Evolutionary conservation across 2,329 filamentous ascomycete species (phyloP).

Genomic region (Emergomyces orientalis): DNA sequence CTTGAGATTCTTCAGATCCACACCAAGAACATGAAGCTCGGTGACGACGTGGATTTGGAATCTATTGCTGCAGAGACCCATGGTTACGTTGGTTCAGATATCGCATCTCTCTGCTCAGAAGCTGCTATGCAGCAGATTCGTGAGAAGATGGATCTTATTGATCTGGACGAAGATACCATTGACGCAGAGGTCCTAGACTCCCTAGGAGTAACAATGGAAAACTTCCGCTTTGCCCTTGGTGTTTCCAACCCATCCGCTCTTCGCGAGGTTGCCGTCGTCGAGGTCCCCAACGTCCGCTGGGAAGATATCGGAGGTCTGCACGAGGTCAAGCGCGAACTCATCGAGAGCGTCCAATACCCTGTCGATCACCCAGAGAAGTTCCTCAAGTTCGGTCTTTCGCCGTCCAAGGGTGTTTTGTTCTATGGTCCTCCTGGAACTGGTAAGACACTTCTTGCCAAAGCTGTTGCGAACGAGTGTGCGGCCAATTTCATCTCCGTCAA

Average conservation of each 20-base stretch:
- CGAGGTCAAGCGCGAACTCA: slow-evolving; percentile 97
- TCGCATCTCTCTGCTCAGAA: slow-evolving; percentile 96
- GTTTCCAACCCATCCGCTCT: slow-evolving; percentile 98
- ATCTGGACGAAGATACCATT: slow-evolving; percentile 97
- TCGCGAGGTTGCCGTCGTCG: slow-evolving; percentile 96
- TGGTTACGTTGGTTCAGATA: slow-evolving; percentile 97
- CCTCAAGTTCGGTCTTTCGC: slow-evolving; percentile 98
- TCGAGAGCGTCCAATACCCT: slow-evolving; percentile 97
- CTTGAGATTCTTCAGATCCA: slow-evolving; percentile 98
- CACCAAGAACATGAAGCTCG: slow-evolving; percentile 99
- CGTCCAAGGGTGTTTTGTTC: slow-evolving; percentile 96
- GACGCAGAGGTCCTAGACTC: slow-evolving; percentile 98
- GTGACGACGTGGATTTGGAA: slow-evolving; percentile 91
- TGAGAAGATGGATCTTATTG: slow-evolving; percentile 99
- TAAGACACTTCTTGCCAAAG: slow-evolving; percentile 99
- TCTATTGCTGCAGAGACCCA: slow-evolving; percentile 95
- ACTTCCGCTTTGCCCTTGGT: slow-evolving; percentile 97
- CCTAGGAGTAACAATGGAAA: slow-evolving; percentile 97
- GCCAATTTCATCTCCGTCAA: slow-evolving; percentile 99
- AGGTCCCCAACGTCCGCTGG: slow-evolving; percentile 98
- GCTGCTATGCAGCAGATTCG: slow-evolving; percentile 99
- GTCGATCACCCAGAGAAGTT: slow-evolving; percentile 99
- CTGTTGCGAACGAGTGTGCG: slow-evolving; percentile 96
- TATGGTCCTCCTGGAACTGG: slow-evolving; percentile 98
- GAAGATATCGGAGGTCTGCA: slow-evolving; percentile 99